These are phyloP conservation scores for Teunomyces funiuensis DNA, from an alignment of 805 yeast species.

Conservation along the genomic window DNA sequence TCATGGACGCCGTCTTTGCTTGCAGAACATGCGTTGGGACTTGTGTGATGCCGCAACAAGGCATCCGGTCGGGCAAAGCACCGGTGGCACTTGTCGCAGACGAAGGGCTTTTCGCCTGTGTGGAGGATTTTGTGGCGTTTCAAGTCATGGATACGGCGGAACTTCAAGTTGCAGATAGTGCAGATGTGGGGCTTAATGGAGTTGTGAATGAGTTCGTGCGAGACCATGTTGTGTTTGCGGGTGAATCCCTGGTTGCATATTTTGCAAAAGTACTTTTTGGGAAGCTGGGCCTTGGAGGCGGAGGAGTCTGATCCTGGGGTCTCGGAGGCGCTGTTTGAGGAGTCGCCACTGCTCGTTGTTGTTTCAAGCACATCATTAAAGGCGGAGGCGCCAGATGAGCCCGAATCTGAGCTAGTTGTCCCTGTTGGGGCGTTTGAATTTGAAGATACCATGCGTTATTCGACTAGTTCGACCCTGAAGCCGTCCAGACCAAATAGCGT, in stretches of 20 bases:
- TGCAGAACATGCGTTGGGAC: slow-evolving; percentile 35
- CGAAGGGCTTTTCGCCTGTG: slow-evolving; percentile 70
- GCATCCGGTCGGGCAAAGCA: slow-evolving; percentile 78
- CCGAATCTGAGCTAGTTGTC: neutral
- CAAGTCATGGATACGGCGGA: slow-evolving; percentile 73
- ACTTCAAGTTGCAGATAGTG: slow-evolving; percentile 56
- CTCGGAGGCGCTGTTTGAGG: neutral
- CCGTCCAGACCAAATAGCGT: neutral
- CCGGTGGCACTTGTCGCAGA: slow-evolving; percentile 60
- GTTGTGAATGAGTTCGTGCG: slow-evolving; percentile 70
- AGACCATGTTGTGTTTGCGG: slow-evolving; percentile 70
- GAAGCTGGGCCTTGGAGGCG: slow-evolving; percentile 2
- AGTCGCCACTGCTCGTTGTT: neutral
- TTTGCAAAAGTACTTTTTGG: slow-evolving; percentile 49
- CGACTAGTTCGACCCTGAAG: neutral
- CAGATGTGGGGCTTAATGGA: slow-evolving; percentile 64
- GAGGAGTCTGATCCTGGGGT: neutral
- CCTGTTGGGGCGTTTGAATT: neutral
- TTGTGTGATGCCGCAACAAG: slow-evolving; percentile 61
- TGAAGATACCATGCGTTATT: neutral
- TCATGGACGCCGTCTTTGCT: neutral
- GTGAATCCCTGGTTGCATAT: slow-evolving; percentile 66
- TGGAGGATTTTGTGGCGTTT: slow-evolving; percentile 75
- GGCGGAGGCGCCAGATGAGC: neutral
- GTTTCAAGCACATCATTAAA: neutral